Conservation (phyloP, 208 protist species). For the Leishmania martiniquensis region DNA sequence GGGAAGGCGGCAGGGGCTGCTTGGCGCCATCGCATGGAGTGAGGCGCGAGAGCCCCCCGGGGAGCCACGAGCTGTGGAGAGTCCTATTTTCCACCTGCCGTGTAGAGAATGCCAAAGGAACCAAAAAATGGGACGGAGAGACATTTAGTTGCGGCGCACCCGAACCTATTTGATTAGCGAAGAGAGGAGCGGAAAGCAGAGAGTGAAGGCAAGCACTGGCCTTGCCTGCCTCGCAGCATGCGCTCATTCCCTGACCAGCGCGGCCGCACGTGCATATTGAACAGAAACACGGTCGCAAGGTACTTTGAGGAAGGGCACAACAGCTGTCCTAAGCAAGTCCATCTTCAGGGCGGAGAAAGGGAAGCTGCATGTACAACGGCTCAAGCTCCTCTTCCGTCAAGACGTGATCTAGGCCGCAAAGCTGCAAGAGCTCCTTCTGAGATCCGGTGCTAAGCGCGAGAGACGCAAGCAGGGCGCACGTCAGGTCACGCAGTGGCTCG, state of each 20-base stretch:
- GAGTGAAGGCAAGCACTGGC: background rate
- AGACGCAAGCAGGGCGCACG: slow-evolving; percentile 80
- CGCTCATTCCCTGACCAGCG: background rate
- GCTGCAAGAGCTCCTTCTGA: slow-evolving; percentile 71
- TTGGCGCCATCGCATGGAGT: background rate
- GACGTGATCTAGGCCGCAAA: slow-evolving; percentile 56
- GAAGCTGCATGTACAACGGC: slow-evolving; percentile 79
- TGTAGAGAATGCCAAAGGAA: background rate
- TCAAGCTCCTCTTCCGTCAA: slow-evolving; percentile 75
- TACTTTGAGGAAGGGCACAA: background rate
- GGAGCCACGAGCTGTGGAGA: background rate
- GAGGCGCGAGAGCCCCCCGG: background rate
- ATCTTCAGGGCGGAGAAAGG: slow-evolving; percentile 69
- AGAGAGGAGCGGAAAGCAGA: background rate
- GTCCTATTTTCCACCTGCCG: background rate
- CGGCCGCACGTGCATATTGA: background rate
- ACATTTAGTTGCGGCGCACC: too few species aligned
- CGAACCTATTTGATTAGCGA: background rate
- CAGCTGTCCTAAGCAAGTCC: slow-evolving; percentile 8
- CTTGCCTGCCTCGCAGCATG: background rate
- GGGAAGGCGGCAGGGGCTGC: background rate
- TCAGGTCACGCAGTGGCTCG: slow-evolving; percentile 77
- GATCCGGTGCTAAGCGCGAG: slow-evolving; percentile 58
- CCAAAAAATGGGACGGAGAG: background rate
- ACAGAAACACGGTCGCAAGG: background rate